Evolutionary conservation across 306 rosid species (phyloP), one percentile per base, ranked within the genome.

Genomic region (Castanea crenata): DNA sequence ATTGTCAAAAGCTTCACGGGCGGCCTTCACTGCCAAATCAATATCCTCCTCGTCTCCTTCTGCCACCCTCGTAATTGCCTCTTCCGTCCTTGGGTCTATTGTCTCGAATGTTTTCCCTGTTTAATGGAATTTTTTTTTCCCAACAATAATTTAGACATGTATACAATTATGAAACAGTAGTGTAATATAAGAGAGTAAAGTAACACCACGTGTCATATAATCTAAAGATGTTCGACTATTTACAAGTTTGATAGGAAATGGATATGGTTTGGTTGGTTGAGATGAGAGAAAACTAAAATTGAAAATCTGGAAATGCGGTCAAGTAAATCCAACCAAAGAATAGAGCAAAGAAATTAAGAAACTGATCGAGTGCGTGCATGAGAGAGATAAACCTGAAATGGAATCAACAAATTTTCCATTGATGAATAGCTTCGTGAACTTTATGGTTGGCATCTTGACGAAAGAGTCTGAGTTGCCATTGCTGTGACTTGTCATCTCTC

Each of bases 381-480:
- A 8, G 44, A 31, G 15, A 58, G 25, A 14, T 32, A 31, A 57
- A 92, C 98, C 97, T 87, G 98, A 93, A 83, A 91, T 1, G 3
- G 99, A 88, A 74, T 91, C 90, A 70, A 90, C 88, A 75, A 91
- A 95, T 15, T 88, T 65, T 69, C 99, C 99, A 81, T 95, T 91
- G 86, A 95, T 88, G 91, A 95, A 93, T 74, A 93, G 93, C 87
- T 95, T 90, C 31, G 98, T 93, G 90, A 93, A 95, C 71, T 89
- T 95, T 84, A 93, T 82, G 13, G 85, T 32, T 6, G 97, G 92
- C 7, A 81, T 71, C 25, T 88, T 83, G 82, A 72, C 55, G 20
- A 73, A 80, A 20, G 82, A 75, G n/a, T 78, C 72, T 4, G 51
- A 55, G 35, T 35, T 49, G 54, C 79, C 81, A 74, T 87, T 80